Percentiles rank a stretch among this genome's conserved stretches.
These are phyloP conservation scores for Aspergillus sp. DNA, from an alignment of 2,329 filamentous ascomycete genomes.

Conservation along the genomic window DNA sequence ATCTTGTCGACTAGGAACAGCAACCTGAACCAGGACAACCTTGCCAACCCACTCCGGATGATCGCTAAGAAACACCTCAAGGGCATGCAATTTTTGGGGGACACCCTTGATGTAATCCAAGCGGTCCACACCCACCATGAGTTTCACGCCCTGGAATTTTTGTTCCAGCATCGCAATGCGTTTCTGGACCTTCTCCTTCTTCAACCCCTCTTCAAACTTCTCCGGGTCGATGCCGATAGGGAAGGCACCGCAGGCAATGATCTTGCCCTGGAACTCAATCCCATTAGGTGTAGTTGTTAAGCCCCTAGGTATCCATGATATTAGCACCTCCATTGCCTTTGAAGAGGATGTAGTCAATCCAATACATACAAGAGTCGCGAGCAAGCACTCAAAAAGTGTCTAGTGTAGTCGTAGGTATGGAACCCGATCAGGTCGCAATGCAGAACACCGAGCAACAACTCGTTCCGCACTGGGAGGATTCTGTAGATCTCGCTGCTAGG, in stretches of 20 bases:
- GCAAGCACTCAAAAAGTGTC: slow-evolving; percentile 95
- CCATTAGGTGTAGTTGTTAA: slow-evolving; percentile 81
- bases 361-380: slow-evolving; percentile 77
- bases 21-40: slow-evolving; percentile 93
- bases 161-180: slow-evolving; percentile 81
- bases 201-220: slow-evolving; percentile 86
- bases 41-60: slow-evolving; percentile 98
- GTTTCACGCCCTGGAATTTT: slow-evolving; percentile 93
- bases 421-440: slow-evolving; percentile 96
- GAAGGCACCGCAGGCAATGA: slow-evolving; percentile 90
- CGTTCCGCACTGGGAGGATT: slow-evolving; percentile 88
- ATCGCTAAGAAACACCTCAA: slow-evolving; percentile 95
- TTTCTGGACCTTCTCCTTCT: slow-evolving; percentile 82
- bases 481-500: slow-evolving; percentile 96
- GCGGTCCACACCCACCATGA: slow-evolving; percentile 95
- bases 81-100: slow-evolving; percentile 92
- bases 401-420: slow-evolving; percentile 98
- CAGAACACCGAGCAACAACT: slow-evolving; percentile 81
- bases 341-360: not conserved
- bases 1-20: slow-evolving; percentile 90
- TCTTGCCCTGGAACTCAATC: slow-evolving; percentile 84
- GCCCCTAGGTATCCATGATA: slow-evolving; percentile 34
- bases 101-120: slow-evolving; percentile 99
- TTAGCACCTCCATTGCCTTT: slow-evolving; percentile 18
- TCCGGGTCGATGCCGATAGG: slow-evolving; percentile 98